A percentile compares a stretch with the other conserved stretches of the same genome.
These are phyloP conservation scores for Chlorella sp. DNA, from an alignment of 139 green algal genomes.

Conservation along the genomic window DNA sequence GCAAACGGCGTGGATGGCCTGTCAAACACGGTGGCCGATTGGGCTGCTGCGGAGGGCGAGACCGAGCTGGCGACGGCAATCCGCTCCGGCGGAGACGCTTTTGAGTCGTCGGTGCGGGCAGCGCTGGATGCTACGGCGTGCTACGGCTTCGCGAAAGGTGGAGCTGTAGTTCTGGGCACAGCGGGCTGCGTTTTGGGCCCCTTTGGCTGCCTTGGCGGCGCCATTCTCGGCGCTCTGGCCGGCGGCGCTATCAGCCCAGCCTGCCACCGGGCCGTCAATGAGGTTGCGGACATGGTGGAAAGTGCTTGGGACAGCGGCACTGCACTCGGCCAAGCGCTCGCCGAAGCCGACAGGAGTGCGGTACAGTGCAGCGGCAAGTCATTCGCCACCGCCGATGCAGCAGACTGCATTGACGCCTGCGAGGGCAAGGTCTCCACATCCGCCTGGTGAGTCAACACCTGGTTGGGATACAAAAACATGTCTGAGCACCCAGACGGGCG, in stretches of 20 bases:
- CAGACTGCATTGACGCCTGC: background rate
- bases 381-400: background rate
- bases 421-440: too few relatives aligned
- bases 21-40: background rate
- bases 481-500: background rate
- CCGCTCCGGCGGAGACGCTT: background rate
- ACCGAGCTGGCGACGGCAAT: background rate
- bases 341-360: background rate
- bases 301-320: too few relatives aligned
- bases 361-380: background rate
- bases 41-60: background rate
- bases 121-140: background rate
- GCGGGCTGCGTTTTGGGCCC: background rate
- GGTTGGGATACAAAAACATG: too few relatives aligned
- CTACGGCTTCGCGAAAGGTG: background rate
- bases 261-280: background rate
- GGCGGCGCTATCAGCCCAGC: background rate
- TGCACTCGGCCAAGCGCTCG: background rate
- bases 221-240: background rate
- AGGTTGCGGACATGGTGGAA: too few relatives aligned
- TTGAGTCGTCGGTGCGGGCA: background rate
- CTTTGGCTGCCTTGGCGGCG: too few relatives aligned
- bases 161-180: background rate
- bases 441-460: background rate
- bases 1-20: background rate